These are phyloP conservation scores for Torulaspora microellipsoides DNA, from an alignment of 805 yeast species.

Conservation along the genomic window DNA sequence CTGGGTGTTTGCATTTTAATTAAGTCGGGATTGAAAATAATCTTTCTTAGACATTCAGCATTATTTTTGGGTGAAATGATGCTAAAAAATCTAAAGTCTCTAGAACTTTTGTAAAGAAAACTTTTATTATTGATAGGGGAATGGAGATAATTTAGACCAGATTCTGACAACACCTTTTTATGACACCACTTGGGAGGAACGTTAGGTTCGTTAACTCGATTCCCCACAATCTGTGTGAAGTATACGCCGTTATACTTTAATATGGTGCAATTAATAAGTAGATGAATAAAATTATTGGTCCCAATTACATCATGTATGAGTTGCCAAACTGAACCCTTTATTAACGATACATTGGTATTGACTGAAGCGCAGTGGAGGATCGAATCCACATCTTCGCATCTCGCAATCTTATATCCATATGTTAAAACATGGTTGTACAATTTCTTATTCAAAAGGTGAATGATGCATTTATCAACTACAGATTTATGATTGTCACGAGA, in stretches of 20 bases:
- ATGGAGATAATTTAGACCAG: neutral
- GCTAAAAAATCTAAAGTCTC: neutral
- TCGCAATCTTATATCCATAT: conserved; percentile 41
- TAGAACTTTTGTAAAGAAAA: conserved; percentile 8
- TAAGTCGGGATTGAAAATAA: conserved; percentile 3
- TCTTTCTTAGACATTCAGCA: neutral
- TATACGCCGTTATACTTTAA: conserved; percentile 14
- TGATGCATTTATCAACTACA: conserved; percentile 41
- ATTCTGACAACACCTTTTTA: neutral
- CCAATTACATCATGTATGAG: conserved; percentile 40
- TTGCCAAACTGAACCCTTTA: conserved; percentile 46
- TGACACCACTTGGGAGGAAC: conserved; percentile 16
- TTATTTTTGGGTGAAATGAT: conserved; percentile 4
- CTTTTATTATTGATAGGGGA: conserved; percentile 3
- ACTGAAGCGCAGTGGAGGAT: conserved; percentile 32
- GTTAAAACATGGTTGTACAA: conserved; percentile 38
- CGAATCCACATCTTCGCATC: conserved; percentile 25
- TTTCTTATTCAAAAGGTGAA: conserved; percentile 26
- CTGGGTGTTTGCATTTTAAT: neutral
- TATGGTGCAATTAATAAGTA: conserved; percentile 39
- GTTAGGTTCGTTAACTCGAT: conserved; percentile 17
- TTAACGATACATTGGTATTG: conserved; percentile 37
- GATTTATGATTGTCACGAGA: conserved; percentile 25
- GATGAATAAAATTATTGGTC: conserved; percentile 34
- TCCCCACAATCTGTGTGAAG: conserved; percentile 24